These are phyloP conservation scores for Rhizophora mangle DNA, from an alignment of 345 rosid species.

Conservation along the genomic window DNA sequence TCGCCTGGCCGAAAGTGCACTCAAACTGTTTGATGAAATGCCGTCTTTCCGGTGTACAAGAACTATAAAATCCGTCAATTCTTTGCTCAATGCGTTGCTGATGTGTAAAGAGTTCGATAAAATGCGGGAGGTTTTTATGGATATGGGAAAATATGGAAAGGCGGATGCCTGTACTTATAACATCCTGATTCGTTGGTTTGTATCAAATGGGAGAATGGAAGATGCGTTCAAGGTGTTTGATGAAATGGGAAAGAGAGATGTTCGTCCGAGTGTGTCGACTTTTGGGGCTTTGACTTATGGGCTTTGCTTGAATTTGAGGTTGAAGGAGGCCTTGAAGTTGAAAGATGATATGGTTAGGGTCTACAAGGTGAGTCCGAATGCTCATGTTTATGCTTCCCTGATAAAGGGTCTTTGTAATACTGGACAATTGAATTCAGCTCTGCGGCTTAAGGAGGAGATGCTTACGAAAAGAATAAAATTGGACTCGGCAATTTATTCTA, in stretches of 20 bases:
- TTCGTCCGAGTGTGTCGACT: constrained; percentile 48
- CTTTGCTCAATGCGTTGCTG: constrained; percentile 50
- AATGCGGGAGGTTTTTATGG: constrained; percentile 35
- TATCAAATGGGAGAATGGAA: constrained; percentile 36
- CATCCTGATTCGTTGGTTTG: constrained; percentile 48
- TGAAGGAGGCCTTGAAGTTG: constrained; percentile 65
- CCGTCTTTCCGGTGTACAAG: constrained; percentile 49
- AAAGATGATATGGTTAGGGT: constrained; percentile 53
- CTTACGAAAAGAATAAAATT: constrained; percentile 30
- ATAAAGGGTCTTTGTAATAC: constrained; percentile 48
- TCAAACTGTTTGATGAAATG: constrained; percentile 63
- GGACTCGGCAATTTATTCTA: constrained; percentile 55
- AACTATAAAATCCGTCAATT: constrained; percentile 56
- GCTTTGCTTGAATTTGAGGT: constrained; percentile 43
- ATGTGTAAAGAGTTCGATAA: constrained; percentile 40
- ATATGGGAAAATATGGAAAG: constrained; percentile 34
- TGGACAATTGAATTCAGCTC: constrained; percentile 50
- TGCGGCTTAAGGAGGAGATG: constrained; percentile 69
- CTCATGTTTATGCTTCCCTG: constrained; percentile 43
- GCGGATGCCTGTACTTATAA: constrained; percentile 80
- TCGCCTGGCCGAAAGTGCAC: constrained; percentile 43
- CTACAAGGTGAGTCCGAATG: constrained; percentile 40
- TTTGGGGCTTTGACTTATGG: constrained; percentile 57
- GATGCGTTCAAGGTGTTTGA: constrained; percentile 54
- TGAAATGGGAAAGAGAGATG: constrained; percentile 55